These are phyloP conservation scores for Aspergillus heteromorphus DNA, from an alignment of 495 filamentous ascomycete species.

Conservation along the genomic window DNA sequence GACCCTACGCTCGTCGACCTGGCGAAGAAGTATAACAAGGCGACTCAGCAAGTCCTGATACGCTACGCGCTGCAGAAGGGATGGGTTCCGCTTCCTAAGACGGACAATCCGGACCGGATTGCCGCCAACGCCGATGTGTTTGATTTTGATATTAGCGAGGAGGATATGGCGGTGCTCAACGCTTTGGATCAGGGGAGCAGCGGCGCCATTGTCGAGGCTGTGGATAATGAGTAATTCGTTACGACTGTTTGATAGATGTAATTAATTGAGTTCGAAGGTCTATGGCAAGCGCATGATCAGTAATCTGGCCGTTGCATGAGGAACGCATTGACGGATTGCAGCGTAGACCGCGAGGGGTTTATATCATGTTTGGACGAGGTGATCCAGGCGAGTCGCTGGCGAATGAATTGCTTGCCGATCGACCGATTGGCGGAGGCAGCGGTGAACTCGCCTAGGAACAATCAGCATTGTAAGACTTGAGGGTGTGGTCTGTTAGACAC, in stretches of 20 bases:
- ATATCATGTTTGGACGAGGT: slow-evolving; percentile 65
- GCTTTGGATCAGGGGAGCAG: slow-evolving; percentile 57
- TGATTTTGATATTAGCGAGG: slow-evolving; percentile 55
- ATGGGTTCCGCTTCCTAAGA: slow-evolving; percentile 72
- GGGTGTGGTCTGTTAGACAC: not conserved
- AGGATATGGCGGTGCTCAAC: slow-evolving; percentile 61
- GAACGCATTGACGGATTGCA: slow-evolving; percentile 85
- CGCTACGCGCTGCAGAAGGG: slow-evolving; percentile 60
- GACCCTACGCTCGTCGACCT: slow-evolving; percentile 49
- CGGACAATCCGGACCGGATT: slow-evolving; percentile 56
- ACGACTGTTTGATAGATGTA: slow-evolving; percentile 2
- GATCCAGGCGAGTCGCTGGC: slow-evolving; percentile 70
- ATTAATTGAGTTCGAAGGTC: not conserved
- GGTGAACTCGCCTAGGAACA: slow-evolving; percentile 28
- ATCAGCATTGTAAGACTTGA: slow-evolving; percentile 9
- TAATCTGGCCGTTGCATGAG: slow-evolving; percentile 57
- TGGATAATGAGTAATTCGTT: slow-evolving; percentile 37
- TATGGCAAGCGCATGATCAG: slow-evolving; percentile 16
- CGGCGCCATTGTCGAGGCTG: slow-evolving; percentile 49
- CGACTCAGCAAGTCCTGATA: slow-evolving; percentile 49
- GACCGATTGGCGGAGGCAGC: slow-evolving; percentile 20
- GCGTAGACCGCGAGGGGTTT: slow-evolving; percentile 72
- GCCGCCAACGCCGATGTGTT: slow-evolving; percentile 61
- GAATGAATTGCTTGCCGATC: slow-evolving; percentile 71
- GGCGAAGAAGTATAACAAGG: slow-evolving; percentile 47